Evolutionary conservation across 345 rosid species (phyloP).

Genomic region (Turritis glabra): DNA sequence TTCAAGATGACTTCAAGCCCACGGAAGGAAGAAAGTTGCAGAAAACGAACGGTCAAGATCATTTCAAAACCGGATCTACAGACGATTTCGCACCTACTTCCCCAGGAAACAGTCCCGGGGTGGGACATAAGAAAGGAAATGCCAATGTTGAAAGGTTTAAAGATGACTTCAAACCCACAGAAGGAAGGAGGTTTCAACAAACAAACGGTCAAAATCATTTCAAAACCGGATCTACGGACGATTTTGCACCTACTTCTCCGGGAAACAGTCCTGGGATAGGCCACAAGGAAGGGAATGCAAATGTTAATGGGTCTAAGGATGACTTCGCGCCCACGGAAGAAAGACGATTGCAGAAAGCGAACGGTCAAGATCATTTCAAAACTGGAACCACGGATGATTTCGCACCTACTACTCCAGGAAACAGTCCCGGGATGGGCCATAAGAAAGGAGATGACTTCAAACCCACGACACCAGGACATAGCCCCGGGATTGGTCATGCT

Average conservation of each 20-base stretch:
- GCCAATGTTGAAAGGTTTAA: slow-evolving; percentile 1
- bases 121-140: slow-evolving; percentile 36
- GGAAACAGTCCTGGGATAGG: slow-evolving; percentile 52
- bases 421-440: slow-evolving; percentile 34
- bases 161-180: slow-evolving; percentile 8
- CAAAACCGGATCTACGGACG: slow-evolving; percentile 22
- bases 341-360: background rate
- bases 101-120: slow-evolving; percentile 49
- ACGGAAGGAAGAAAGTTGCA: slow-evolving; percentile 22
- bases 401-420: slow-evolving; percentile 39
- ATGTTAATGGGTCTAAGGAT: background rate
- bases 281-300: slow-evolving; percentile 33
- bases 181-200: slow-evolving; percentile 11
- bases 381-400: slow-evolving; percentile 37
- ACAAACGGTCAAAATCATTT: background rate
- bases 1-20: slow-evolving; percentile 6
- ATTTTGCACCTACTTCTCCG: slow-evolving; percentile 49
- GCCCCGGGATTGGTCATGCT: slow-evolving; percentile 57
- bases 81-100: slow-evolving; percentile 42
- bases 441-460: slow-evolving; percentile 44
- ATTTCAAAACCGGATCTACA: slow-evolving; percentile 5
- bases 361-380: slow-evolving; percentile 17
- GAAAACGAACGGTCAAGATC: slow-evolving; percentile 1
- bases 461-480: slow-evolving; percentile 56
- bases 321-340: slow-evolving; percentile 22